Base-by-base conservation (phyloP, 306 rosid species). In the Begonia peltatifolia region DNA sequence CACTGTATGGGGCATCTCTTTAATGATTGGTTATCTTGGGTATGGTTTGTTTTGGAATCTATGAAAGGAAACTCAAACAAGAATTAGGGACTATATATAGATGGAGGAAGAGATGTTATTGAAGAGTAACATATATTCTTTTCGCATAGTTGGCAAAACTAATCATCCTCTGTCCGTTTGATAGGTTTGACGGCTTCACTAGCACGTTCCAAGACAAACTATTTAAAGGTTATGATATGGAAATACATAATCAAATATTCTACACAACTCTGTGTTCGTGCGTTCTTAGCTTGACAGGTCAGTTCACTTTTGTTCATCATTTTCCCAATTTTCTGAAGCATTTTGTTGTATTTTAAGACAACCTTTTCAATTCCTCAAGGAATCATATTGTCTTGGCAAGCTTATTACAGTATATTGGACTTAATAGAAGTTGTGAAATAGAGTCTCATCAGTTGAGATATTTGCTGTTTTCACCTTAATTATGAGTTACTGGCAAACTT, bases 1-100 rank as follows among this genome's bases (percentile, higher is more conserved):
- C 75, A 90, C 99, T 18, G 73, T 75, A 30, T 90, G 99, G 99
- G 95, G 95, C 0, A 65, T 84, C 68, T 76, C 88, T 17, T 71
- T 90, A 50, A 90, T 90, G 99, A 8, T 73, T 64, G 95, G 92
- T 68, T 90, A 90, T 77, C 99, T 90, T 48, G 99, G 99, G 95
- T 90, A 86, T 69, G 58, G 38, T 30, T 30, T 30, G 38, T 30
- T 30, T 5, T 30, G 38, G 38, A 5, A 30, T 30, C 38, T 30
- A 30, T 30, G 8, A 30, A 30, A 5, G 38, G 38, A 30, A 30
- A 7, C 38, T 30, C 3, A 30, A 6, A 30, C 38, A 30, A 30
- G 38, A 30, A 30, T 30, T 30, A 23, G 43, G 42, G 52, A 46
- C 0, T 36, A 57, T 17, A 42, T 9, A 18, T 4, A 11, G 2